phyloP scores from a whole-genome alignment of 2,329 filamentous ascomycete genomes.

The Diaporthe sp. region DNA sequence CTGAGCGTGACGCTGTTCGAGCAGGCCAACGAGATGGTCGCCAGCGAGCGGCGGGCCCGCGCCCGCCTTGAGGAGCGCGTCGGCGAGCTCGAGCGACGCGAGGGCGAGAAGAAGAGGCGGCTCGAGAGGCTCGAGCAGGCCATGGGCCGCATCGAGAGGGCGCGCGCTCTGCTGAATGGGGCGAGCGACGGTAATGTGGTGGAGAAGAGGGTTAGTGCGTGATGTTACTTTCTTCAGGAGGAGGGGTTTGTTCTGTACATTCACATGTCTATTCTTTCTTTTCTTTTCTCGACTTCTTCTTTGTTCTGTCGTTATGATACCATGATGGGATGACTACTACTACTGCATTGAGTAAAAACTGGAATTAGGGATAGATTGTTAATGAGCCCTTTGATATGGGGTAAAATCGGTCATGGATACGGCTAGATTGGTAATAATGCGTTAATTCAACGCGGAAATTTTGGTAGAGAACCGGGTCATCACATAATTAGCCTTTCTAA shows the following conservation, averaged over 20 bases:
- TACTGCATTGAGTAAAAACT: neutral
- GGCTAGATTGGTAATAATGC: slow-evolving; percentile 18
- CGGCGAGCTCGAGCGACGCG: slow-evolving; percentile 76
- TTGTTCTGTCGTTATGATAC: slow-evolving; percentile 24
- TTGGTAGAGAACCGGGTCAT: slow-evolving; percentile 7
- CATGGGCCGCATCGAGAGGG: slow-evolving; percentile 78
- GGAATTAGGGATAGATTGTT: neutral
- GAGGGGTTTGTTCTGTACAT: neutral
- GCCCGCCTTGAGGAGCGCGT: slow-evolving; percentile 81
- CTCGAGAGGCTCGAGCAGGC: slow-evolving; percentile 80
- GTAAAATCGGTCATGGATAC: slow-evolving; percentile 7
- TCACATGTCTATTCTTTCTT: neutral
- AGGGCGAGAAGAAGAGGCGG: slow-evolving; percentile 77
- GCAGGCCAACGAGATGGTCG: slow-evolving; percentile 91
- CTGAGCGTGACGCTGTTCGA: slow-evolving; percentile 82
- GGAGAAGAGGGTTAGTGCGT: slow-evolving; percentile 35
- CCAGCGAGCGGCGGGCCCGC: slow-evolving; percentile 78
- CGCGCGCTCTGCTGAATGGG: slow-evolving; percentile 70
- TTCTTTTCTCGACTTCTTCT: neutral
- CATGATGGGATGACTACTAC: slow-evolving; percentile 29
- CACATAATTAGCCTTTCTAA: neutral
- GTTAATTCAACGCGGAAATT: neutral
- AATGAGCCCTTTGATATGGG: neutral
- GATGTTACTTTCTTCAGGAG: neutral
- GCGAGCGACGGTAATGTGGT: slow-evolving; percentile 20